Evolutionary conservation across 2,329 filamentous ascomycete species (phyloP).

Genomic region (Aureobasidium lini): DNA sequence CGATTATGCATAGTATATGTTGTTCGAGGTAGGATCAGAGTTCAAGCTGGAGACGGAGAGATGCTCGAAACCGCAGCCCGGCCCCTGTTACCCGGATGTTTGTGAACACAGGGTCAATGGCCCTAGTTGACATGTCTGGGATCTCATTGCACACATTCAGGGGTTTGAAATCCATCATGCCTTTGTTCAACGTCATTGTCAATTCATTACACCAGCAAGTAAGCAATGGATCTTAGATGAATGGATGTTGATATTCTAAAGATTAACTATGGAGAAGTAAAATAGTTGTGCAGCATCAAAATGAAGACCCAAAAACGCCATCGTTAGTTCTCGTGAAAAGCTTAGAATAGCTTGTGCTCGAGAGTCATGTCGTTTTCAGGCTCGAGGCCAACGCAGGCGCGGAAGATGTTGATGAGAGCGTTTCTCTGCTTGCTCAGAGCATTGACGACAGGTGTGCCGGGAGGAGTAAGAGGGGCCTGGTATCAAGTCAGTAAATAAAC

Average conservation of each 20-base stretch:
- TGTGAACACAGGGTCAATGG: too few relatives aligned
- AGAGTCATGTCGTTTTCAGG: constrained; percentile 98
- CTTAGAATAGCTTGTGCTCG: constrained; percentile 85
- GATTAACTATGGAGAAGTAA: neutral
- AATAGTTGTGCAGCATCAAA: neutral
- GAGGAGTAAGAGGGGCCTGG: constrained; percentile 83
- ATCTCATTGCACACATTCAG: too few relatives aligned
- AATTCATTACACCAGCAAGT: too few relatives aligned
- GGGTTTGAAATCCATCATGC: too few relatives aligned
- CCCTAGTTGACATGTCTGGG: too few relatives aligned
- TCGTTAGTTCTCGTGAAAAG: neutral
- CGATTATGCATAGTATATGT: too few relatives aligned
- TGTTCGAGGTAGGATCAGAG: too few relatives aligned
- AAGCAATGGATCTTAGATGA: too few relatives aligned
- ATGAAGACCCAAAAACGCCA: neutral
- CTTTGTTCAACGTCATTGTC: too few relatives aligned
- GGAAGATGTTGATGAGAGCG: constrained; percentile 96
- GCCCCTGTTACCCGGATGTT: too few relatives aligned
- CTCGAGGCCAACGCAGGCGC: constrained; percentile 90
- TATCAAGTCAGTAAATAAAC: constrained; percentile 15
- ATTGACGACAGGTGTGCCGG: constrained; percentile 93
- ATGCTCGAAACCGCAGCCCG: too few relatives aligned
- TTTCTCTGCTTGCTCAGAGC: constrained; percentile 91
- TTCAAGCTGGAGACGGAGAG: too few relatives aligned
- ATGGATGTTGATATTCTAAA: neutral